These are phyloP conservation scores for Botrytis fabae DNA, from an alignment of 2,329 filamentous ascomycete genomes.

Conservation along the genomic window DNA sequence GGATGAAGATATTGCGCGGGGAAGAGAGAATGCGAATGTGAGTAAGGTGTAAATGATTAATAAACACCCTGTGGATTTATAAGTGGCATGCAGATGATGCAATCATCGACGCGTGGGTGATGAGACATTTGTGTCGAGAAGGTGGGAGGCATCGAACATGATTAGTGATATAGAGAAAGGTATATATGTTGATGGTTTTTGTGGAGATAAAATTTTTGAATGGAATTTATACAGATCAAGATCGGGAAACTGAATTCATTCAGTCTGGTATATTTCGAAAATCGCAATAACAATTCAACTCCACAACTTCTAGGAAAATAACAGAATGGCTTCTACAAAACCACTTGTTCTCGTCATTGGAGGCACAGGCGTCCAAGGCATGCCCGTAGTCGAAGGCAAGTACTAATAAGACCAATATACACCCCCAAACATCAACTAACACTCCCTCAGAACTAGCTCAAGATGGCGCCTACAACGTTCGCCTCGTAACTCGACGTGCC, in stretches of 20 bases:
- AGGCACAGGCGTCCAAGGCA: slow-evolving; percentile 45
- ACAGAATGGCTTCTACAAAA: slow-evolving; percentile 36
- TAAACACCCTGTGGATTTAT: not conserved
- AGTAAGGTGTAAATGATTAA: not conserved
- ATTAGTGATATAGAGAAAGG: slow-evolving; percentile 12
- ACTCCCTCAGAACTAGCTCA: slow-evolving; percentile 13
- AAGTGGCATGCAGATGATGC: not conserved
- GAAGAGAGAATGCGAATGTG: not conserved
- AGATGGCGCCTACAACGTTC: slow-evolving; percentile 31
- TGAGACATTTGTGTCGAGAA: not conserved
- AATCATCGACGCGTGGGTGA: not conserved
- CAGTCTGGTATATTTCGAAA: not conserved
- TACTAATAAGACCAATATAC: slow-evolving; percentile 28
- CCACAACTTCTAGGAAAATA: not conserved
- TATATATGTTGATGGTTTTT: slow-evolving; percentile 7
- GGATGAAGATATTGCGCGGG: slow-evolving; percentile 3
- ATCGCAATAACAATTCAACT: not conserved
- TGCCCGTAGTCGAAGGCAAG: slow-evolving; percentile 41
- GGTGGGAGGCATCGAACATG: not conserved
- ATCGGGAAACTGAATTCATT: too few species aligned
- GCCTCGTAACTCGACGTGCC: slow-evolving; percentile 44
- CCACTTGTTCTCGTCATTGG: slow-evolving; percentile 54
- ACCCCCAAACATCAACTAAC: not conserved
- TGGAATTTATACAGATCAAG: not conserved
- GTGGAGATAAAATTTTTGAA: not conserved